Evolutionary conservation across 495 filamentous ascomycete species (phyloP).

Genomic region (Tuber melanosporum): DNA sequence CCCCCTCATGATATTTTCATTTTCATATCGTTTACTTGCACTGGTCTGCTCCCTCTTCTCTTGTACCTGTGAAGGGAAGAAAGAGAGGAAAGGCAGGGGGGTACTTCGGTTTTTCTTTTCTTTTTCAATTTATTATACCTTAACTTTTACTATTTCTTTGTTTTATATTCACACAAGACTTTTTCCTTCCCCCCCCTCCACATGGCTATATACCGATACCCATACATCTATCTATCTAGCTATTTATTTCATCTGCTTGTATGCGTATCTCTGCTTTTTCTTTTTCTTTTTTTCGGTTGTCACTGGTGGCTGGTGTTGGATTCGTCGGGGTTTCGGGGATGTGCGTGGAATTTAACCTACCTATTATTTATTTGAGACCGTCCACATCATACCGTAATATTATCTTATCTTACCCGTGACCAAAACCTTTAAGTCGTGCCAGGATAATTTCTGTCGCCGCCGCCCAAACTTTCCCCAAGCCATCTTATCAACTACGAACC

Average conservation of each 20-base stretch:
- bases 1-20: slow-evolving; percentile 40
- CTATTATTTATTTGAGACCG: not conserved
- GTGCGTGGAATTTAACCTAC: not conserved
- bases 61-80: not conserved
- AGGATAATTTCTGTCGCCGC: not conserved
- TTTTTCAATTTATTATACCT: slow-evolving; percentile 32
- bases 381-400: not conserved
- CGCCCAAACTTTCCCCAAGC: not conserved
- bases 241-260: not conserved
- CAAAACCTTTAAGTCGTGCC: not conserved
- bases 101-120: not conserved
- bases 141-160: slow-evolving; percentile 32
- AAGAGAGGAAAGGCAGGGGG: not conserved
- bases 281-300: not conserved
- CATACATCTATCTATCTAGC: not conserved
- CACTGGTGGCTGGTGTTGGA: slow-evolving; percentile 3
- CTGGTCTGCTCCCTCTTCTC: slow-evolving; percentile 18
- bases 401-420: not conserved
- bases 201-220: not conserved
- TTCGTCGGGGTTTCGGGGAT: not conserved
- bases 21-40: slow-evolving; percentile 21
- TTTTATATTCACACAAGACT: slow-evolving; percentile 12
- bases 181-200: not conserved
- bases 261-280: not conserved
- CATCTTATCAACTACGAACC: not conserved